Base-by-base conservation (phyloP, 768 basidiomycete genomes). In the Lactifluus piperatus region DNA sequence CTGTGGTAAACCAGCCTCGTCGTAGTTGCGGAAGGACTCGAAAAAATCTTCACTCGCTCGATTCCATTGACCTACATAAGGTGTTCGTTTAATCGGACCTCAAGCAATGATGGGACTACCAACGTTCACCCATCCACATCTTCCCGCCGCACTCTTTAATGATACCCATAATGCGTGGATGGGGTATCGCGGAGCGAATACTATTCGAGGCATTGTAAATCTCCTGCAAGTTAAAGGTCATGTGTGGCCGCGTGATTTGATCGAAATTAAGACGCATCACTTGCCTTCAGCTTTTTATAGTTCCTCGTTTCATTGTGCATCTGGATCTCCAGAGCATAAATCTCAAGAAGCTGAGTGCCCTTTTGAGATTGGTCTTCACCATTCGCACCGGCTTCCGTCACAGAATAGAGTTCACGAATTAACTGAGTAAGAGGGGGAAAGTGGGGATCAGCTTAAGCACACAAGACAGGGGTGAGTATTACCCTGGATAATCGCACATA, bases 81-180 rank as follows among this genome's bases (percentile, higher is more conserved):
- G 57, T 57, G n/a, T 64, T 46, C 27, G 22, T 27, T 37, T 13
- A 56, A 30, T 30, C 43, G 14, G 27, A 54, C 48, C 29, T 37
- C 10, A 24, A 24, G 46, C 18, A 18, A 51, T 14, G 45, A 44
- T 39, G 29, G 16, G 20, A 51, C 16, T 48, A 18, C 85, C 68
- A 71, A 88, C 95, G 89, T 79, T 98, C 97, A 58, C 91, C 93
- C 97, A 99, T 98, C 94, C 97, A 98, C 97, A 99, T 99, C 75
- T 99, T 99, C 2, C 97, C 97, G 16, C 97, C 97, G 65, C 95
- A 98, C 72, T 99, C 97, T 69, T 94, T 91, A 74, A 99, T 98
- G 52, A 98, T 92, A 44, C 95, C 97, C 88, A 97, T 94, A 68
- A 98, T 97, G 30, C 93, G 82, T 10, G 97, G 97, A 74, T 98